Evolutionary conservation across 228 moss, liverwort and hornwort species (phyloP).

Genomic region (Sphagnum magellanicum): DNA sequence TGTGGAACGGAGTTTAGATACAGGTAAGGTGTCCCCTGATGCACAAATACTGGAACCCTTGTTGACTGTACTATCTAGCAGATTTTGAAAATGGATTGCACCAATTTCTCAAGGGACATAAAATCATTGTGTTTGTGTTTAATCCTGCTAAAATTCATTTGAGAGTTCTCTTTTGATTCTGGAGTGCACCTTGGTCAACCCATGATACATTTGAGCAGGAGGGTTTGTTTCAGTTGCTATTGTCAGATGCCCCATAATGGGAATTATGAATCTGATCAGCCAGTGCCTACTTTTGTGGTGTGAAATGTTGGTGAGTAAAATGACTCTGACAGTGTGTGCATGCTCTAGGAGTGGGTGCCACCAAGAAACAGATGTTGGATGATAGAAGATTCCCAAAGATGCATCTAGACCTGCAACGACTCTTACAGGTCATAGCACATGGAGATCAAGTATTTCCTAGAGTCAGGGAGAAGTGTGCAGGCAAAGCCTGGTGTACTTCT

Average conservation of each 20-base stretch:
- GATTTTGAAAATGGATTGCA: too few relatives aligned
- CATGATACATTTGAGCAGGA: too few relatives aligned
- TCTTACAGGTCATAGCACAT: constrained; percentile 81
- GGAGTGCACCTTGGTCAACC: neutral
- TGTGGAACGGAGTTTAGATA: constrained; percentile 74
- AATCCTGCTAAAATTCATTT: neutral
- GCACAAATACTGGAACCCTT: neutral
- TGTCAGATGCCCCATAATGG: too few relatives aligned
- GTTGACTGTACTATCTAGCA: neutral
- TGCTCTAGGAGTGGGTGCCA: constrained; percentile 35
- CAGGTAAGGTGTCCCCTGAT: constrained; percentile 16
- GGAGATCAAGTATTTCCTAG: constrained; percentile 88
- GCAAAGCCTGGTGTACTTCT: constrained; percentile 61
- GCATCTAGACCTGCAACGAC: constrained; percentile 80
- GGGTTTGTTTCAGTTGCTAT: too few relatives aligned
- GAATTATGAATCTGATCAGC: too few relatives aligned
- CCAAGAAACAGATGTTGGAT: constrained; percentile 87
- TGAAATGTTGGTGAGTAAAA: too few relatives aligned
- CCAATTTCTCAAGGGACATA: too few relatives aligned
- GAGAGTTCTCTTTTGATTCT: neutral
- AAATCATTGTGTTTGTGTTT: neutral
- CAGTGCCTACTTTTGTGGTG: too few relatives aligned
- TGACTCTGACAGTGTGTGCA: neutral
- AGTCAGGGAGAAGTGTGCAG: constrained; percentile 74
- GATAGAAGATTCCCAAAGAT: constrained; percentile 84